phyloP scores from a whole-genome alignment of 352 stramenopile species.

The Phytophthora boehmeriae region DNA sequence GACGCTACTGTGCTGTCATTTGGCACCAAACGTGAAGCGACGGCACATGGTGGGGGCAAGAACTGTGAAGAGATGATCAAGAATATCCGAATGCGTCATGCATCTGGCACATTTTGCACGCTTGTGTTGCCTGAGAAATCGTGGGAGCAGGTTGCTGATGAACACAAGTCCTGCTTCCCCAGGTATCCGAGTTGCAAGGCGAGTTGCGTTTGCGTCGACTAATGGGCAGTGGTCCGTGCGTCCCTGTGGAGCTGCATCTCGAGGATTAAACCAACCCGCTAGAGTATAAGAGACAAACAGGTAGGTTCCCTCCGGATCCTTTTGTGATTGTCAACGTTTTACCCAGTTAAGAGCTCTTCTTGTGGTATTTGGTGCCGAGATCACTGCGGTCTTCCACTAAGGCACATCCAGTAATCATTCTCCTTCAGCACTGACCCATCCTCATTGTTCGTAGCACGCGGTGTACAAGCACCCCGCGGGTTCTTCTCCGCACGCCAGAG shows the following conservation, averaged over 20 bases:
- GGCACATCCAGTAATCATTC: constrained; percentile 88
- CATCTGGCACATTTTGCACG: constrained; percentile 79
- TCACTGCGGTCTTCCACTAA: constrained; percentile 36
- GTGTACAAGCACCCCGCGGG: constrained; percentile 42
- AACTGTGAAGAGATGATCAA: constrained; percentile 79
- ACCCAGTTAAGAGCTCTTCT: background rate
- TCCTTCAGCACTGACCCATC: constrained; percentile 67
- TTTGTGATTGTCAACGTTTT: constrained; percentile 18
- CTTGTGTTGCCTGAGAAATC: constrained; percentile 58
- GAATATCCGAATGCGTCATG: constrained; percentile 89
- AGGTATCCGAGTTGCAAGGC: constrained; percentile 48
- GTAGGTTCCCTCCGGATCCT: background rate
- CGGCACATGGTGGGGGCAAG: constrained; percentile 71
- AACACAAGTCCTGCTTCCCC: constrained; percentile 50
- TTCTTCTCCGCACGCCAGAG: constrained; percentile 83
- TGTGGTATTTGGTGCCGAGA: background rate
- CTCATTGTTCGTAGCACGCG: constrained; percentile 62
- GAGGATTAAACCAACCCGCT: constrained; percentile 23
- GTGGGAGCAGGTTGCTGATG: constrained; percentile 49
- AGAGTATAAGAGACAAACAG: constrained; percentile 11
- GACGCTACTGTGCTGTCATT: constrained; percentile 74
- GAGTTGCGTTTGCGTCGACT: constrained; percentile 65
- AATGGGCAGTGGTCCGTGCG: constrained; percentile 53
- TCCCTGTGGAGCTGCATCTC: constrained; percentile 48
- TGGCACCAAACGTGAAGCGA: constrained; percentile 59